Evolutionary conservation across 495 filamentous ascomycete species (phyloP), one percentile per base, ranked within the genome.

Genomic region (Penicillium arizonense): DNA sequence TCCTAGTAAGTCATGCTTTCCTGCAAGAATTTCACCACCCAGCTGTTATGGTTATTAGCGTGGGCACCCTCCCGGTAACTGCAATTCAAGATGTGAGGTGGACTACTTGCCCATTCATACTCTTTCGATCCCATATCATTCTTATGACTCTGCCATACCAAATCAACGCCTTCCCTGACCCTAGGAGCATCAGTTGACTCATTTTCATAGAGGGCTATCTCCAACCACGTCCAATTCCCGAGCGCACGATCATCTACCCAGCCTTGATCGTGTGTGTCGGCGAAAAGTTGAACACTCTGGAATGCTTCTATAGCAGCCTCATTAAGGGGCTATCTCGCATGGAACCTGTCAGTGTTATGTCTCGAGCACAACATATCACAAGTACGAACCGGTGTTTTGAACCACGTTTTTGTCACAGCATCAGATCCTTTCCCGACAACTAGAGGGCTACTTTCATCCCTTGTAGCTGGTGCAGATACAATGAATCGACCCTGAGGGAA

Each of bases 151-250:
- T 35, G 28, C 52, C 52, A 55, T 6, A 49, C 47, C 26, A 55
- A 28, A 8, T 55, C 41, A 9, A 55, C 41, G 10, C 52, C 44
- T 5, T 55, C 38, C 6, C 41, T 42, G 23, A 35, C 14, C 11
- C 45, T 32, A n/a, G 52, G 45, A 4, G 23, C 28, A 28, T 44
- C 47, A 5, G 52, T 35, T n/a, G 52, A 50, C 24, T 49, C 52
- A 33, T 55, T 42, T 28, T 55, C 52, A 44, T 40, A 50, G n/a
- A 55, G 41, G 8, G 52, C 52, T 4, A 55, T 10, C 41, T 55
- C 52, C 1, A 55, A 40, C 52, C 52, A 55, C 1, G 52, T 55
- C 52, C 52, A 55, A 20, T 55, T 55, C 12, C 52, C 52, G 1
- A 39, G 14, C n/a, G 52, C 37, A 2, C 28, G 13, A 36, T 55